These are phyloP conservation scores for Elongisporangium prolatum DNA, from an alignment of 352 stramenopile species.

Conservation along the genomic window DNA sequence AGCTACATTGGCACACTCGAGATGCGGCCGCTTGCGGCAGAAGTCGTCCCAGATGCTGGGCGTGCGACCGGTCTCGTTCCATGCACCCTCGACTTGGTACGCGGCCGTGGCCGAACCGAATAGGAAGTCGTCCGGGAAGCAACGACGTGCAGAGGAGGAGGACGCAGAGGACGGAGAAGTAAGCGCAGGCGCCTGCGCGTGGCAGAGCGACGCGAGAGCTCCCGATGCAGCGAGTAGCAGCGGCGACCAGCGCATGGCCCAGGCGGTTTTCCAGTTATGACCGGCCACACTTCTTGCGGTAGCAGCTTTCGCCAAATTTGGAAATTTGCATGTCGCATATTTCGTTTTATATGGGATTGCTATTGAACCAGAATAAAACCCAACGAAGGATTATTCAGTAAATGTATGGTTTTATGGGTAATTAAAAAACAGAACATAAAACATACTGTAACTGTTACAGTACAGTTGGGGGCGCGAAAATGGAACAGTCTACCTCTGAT, in stretches of 20 bases:
- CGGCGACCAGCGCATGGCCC: background rate
- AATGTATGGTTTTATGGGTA: background rate
- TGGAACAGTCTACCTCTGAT: too few species aligned
- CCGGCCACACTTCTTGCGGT: background rate
- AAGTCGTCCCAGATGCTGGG: slow-evolving; percentile 22
- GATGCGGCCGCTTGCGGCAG: slow-evolving; percentile 23
- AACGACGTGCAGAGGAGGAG: slow-evolving; percentile 8
- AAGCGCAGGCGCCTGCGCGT: background rate
- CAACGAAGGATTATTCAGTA: background rate
- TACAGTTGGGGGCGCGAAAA: background rate
- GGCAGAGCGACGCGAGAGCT: background rate
- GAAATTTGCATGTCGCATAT: background rate
- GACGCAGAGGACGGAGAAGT: background rate
- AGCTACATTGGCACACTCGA: slow-evolving; percentile 73
- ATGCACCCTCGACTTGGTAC: slow-evolving; percentile 16
- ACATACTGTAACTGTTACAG: too few species aligned
- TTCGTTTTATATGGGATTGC: background rate
- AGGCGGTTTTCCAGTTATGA: background rate
- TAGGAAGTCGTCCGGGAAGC: slow-evolving; percentile 27
- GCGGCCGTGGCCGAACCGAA: slow-evolving; percentile 20
- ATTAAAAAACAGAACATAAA: background rate
- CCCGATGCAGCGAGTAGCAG: background rate
- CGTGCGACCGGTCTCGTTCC: slow-evolving; percentile 16
- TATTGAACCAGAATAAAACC: background rate
- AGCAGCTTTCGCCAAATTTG: background rate